phyloP scores from a whole-genome alignment of 1,284 basidiomycete species.

The Ustilago hordei region DNA sequence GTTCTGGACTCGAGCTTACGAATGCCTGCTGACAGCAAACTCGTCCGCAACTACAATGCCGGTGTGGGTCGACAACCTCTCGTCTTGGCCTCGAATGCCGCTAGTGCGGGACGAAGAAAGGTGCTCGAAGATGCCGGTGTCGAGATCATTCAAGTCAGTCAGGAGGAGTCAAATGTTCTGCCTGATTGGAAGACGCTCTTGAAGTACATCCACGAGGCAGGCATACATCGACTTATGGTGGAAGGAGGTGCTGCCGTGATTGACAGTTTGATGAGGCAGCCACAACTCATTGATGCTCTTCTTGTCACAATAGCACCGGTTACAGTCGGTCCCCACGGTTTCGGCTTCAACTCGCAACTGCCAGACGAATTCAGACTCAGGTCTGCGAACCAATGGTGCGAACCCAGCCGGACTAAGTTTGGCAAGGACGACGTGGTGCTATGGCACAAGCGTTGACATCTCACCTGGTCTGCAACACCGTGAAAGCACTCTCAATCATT shows the following conservation, averaged over 20 bases:
- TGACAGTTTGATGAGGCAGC: slow-evolving; percentile 74
- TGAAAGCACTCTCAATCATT: too few relatives aligned
- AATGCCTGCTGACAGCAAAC: slow-evolving; percentile 78
- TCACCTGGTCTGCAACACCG: too few relatives aligned
- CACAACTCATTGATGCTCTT: slow-evolving; percentile 34
- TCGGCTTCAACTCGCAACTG: slow-evolving; percentile 25
- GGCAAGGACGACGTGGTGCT: slow-evolving; percentile 36
- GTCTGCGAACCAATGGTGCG: slow-evolving; percentile 8
- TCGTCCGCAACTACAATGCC: slow-evolving; percentile 77
- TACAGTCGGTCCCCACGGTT: slow-evolving; percentile 22
- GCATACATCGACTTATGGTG: slow-evolving; percentile 86
- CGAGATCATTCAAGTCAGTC: slow-evolving; percentile 62
- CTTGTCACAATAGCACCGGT: slow-evolving; percentile 44
- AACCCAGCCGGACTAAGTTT: slow-evolving; percentile 14
- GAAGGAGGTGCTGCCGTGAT: slow-evolving; percentile 92
- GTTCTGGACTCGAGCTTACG: slow-evolving; percentile 84
- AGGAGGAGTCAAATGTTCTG: slow-evolving; percentile 60
- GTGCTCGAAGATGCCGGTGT: slow-evolving; percentile 70
- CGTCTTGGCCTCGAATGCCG: slow-evolving; percentile 74
- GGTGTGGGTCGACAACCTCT: slow-evolving; percentile 80
- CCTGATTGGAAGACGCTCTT: slow-evolving; percentile 48
- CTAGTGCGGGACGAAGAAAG: slow-evolving; percentile 39
- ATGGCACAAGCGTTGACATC: slow-evolving; percentile 23
- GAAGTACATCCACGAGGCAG: slow-evolving; percentile 60
- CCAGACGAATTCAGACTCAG: slow-evolving; percentile 6